Evolutionary conservation across 129 eudicot species (phyloP), one percentile per base, ranked within the genome.

Genomic region (Kitagawia praeruptora): DNA sequence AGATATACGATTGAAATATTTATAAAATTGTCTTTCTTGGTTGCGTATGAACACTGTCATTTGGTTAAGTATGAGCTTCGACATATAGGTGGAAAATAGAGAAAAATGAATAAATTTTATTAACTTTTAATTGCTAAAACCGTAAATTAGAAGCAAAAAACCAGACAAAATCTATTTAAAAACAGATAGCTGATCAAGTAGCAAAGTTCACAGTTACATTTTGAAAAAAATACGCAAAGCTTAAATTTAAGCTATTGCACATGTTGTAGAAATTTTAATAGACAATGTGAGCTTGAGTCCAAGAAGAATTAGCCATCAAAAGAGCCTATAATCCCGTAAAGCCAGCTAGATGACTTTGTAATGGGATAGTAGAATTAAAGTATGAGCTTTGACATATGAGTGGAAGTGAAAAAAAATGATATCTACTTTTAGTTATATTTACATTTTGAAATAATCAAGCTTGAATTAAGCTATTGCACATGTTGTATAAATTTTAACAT

Each of bases 311-410:
- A 8, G 88, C 98, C 98, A 92, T 90, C 93, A 87, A 82, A 83
- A 77, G 98, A 92, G 74, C 98, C 98, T 27, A 92, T 93, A 82
- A 90, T 80, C 78, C 98, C 97, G 82, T 95, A 95, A 93, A 95
- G 84, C 93, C 94, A 89, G 91, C 94, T 88, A 95, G n/a, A 95
- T 77, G 37, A 95, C 86, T 82, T 95, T 95, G 84, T 85, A 87
- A 88, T 83, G 84, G n/a, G 98, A 95, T 75, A 90, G 81, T 84
- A 93, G 80, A 67, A 40, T 77, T 78, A 97, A 45, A 40, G 39
- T 21, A 23, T 11, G 41, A 66, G 82, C 83, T 39, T 75, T 79
- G 54, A 82, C 39, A 70, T 49, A 42, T 31, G 46, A 61, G 76
- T 19, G 51, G 56, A 46, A 66, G 28, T 21, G 40, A 37, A 42